Evolutionary conservation across 2,329 filamentous ascomycete genomes (phyloP).

Genomic region (Berkeleyomyces rouxiae): DNA sequence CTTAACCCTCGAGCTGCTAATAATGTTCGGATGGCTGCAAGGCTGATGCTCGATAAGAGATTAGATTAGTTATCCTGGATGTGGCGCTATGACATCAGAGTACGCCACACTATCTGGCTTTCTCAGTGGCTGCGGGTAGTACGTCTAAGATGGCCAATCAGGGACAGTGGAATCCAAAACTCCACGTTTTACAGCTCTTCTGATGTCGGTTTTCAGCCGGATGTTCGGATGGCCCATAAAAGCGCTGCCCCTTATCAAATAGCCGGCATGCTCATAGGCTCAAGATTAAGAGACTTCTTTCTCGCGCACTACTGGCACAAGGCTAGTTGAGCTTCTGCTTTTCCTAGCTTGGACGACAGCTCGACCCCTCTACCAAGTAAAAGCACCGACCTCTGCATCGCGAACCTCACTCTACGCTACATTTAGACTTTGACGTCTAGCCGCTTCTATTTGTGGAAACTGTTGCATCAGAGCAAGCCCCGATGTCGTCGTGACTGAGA

Average conservation of each 20-base stretch:
- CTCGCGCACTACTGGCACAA: not conserved
- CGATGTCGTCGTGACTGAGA: not conserved
- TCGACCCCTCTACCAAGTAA: not conserved
- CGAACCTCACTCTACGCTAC: not conserved
- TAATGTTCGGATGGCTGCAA: not conserved
- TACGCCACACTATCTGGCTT: not conserved
- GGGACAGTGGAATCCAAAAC: not conserved
- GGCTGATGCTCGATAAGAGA: not conserved
- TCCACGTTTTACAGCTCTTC: not conserved
- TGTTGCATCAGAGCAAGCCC: not conserved
- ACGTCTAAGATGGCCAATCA: not conserved
- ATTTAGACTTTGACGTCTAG: not conserved
- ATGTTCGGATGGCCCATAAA: not conserved
- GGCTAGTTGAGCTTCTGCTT: not conserved
- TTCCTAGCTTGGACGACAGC: not conserved
- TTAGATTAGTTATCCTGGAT: not conserved
- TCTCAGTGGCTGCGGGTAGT: not conserved
- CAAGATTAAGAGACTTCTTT: not conserved
- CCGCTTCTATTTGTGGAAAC: not conserved
- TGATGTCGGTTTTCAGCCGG: not conserved
- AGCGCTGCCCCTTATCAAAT: not conserved
- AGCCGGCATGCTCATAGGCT: not conserved
- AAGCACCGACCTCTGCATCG: not conserved
- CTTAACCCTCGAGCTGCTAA: not conserved
- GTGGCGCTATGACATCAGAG: slow-evolving; percentile 2